A percentile compares a stretch with the other conserved stretches of the same genome.
Evolutionary conservation across 805 yeast genomes (phyloP).

Genomic region (Sporopachydermia quercuum): DNA sequence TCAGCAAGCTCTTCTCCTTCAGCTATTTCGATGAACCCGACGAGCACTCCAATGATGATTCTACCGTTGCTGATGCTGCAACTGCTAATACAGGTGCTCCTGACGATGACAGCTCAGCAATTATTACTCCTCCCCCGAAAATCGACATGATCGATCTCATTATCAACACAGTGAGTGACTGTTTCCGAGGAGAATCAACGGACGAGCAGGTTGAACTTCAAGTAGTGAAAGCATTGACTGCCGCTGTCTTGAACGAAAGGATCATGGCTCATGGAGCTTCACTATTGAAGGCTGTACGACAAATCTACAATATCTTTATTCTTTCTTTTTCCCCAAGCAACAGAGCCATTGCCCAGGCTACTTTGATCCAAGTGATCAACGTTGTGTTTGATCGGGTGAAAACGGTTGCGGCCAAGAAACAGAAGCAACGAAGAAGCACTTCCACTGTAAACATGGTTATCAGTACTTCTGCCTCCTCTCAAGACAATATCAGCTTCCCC

Average conservation of each 20-base stretch:
- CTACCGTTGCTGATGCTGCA: slow-evolving; percentile 10
- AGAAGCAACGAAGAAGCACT: slow-evolving; percentile 4
- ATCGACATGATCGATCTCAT: slow-evolving; percentile 63
- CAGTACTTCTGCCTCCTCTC: slow-evolving; percentile 2
- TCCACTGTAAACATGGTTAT: neutral
- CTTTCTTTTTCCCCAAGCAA: slow-evolving; percentile 68
- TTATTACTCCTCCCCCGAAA: slow-evolving; percentile 38
- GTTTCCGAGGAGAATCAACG: slow-evolving; percentile 87
- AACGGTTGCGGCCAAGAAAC: slow-evolving; percentile 8
- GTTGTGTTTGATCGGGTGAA: slow-evolving; percentile 68
- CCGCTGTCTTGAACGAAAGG: slow-evolving; percentile 68
- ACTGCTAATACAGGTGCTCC: slow-evolving; percentile 10
- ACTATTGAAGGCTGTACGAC: slow-evolving; percentile 78
- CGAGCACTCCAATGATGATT: slow-evolving; percentile 5
- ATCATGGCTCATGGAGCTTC: slow-evolving; percentile 85
- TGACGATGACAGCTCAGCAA: slow-evolving; percentile 20
- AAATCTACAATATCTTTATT: slow-evolving; percentile 83
- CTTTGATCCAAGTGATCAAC: slow-evolving; percentile 78
- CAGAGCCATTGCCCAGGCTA: slow-evolving; percentile 92
- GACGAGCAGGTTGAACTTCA: slow-evolving; percentile 83
- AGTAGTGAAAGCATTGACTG: slow-evolving; percentile 80
- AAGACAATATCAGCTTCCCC: slow-evolving; percentile 7
- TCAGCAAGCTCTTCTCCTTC: slow-evolving; percentile 81
- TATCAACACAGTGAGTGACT: slow-evolving; percentile 66
- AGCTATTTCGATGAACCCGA: slow-evolving; percentile 40